Base-by-base conservation (phyloP, 2,329 filamentous ascomycete genomes). In the Coniochaeta sp. region DNA sequence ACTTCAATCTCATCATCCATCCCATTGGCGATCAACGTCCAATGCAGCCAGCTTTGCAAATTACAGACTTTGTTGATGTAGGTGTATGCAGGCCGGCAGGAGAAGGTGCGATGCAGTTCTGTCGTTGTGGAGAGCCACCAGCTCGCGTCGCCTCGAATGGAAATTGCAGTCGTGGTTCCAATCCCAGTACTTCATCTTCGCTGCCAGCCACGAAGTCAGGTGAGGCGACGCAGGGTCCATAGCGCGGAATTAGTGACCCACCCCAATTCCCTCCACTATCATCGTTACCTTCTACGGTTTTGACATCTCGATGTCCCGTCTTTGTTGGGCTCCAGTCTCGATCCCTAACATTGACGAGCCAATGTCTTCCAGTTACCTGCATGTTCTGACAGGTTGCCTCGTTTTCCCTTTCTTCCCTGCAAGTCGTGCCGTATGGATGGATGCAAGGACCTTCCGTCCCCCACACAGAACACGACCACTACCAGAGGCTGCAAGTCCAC, bases 361-460 rank as follows among this genome's bases (percentile, higher is more conserved):
- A 67, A 65, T 68, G 61, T 54, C 58, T 52, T 59, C 22, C 52
- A 36, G 50, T 47, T 56, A 24, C 24, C 58, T 52, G 42, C 52
- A 38, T 57, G 58, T 62, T 59, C 62, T 63, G 57, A 68, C 60
- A 68, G 69, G 68, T 63, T 58, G 69, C 69, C 68, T 65, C 62
- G 59, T 64, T 65, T 64, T 55, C 50, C 32, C 61, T 62, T 42
- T 60, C 36, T 55, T 56, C 30, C 34, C 55, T 60, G 60, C 63
- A 61, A 32, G 55, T 54, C 44, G 28, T 38, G 52, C 28, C 59
- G 61, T 64, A 60, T 60, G 62, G 61, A 60, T 60, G 62, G 61
- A 60, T 58, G 61, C 44, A 58, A 38, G 30, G 22, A 17, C 30
- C 30, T 38, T 9, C n/a, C 30, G 14, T 34, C 28, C 30, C 54